Evolutionary conservation across 1,284 basidiomycete genomes (phyloP), one percentile per base, ranked within the genome.

Genomic region (Boletus sp.): DNA sequence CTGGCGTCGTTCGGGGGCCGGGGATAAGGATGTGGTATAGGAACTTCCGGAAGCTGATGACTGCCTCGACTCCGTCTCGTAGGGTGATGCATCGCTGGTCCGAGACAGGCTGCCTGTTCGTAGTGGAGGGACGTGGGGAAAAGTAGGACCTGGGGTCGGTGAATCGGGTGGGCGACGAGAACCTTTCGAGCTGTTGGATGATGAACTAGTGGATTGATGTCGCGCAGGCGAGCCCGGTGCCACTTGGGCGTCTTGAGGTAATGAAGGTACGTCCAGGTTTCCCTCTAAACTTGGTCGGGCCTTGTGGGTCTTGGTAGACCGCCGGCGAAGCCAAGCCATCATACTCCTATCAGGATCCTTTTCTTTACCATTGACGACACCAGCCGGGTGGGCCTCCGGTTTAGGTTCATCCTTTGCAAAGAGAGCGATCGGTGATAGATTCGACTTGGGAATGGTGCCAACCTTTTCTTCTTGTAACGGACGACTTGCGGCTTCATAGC

Each of bases 251-350:
- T 65, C 66, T 30, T 62, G 61, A 9, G 62, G 61, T 30, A 70
- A 43, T 11, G 64, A 53, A n/a, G 60, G 62, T 47, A 43, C 50
- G 25, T 68, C 66, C n/a, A 53, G 7, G 28, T 54, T 65, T 23
- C 46, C 50, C 37, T 73, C 72, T 48, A 55, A 73, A 46, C 48
- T 62, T 31, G 71, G 67, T 19, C 72, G 73, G 40, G 65, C 38
- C 58, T 60, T 68, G 56, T 64, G 46, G 56, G 61, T 68, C 67
- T 73, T 73, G 55, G 65, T 38, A 59, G 82, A 82, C 74, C 81
- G 82, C 64, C 83, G 79, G 68, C 83, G 84, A 63, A 88, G 84
- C 88, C 88, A 90, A 17, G 72, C 65, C 55, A 79, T 80, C 52
- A 79, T 58, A 64, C 79, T 81, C 64, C 76, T 75, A 63, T 81